phyloP scores from a whole-genome alignment of 83 land plant genomes.

The Picea engelmannii region DNA sequence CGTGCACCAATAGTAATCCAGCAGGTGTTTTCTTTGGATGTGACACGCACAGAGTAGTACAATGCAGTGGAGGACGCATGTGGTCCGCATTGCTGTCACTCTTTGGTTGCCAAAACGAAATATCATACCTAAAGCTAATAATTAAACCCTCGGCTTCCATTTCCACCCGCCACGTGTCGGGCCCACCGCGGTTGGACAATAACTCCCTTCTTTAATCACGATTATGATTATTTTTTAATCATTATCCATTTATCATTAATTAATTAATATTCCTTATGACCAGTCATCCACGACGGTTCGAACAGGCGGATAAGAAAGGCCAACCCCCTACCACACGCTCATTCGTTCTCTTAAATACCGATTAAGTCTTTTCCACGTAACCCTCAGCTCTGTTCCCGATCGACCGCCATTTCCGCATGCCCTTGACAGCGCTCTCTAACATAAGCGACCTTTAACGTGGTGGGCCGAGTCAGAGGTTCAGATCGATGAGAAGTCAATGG shows the following conservation, averaged over 20 bases:
- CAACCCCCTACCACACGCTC: neutral
- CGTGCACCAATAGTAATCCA: neutral
- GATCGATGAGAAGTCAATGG: neutral
- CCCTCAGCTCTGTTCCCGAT: neutral
- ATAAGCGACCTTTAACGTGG: neutral
- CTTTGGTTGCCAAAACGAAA: conserved; percentile 1
- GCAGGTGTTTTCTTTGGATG: neutral
- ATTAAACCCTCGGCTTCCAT: neutral
- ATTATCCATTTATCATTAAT: neutral
- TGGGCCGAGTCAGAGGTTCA: neutral
- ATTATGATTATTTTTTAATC: neutral
- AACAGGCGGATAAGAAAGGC: conserved; percentile 9
- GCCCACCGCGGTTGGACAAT: neutral
- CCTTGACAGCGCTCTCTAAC: neutral
- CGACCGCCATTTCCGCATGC: neutral
- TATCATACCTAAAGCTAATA: neutral
- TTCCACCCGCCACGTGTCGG: neutral
- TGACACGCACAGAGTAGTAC: conserved; percentile 10
- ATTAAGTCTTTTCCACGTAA: neutral
- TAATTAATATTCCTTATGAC: neutral
- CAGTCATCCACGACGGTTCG: neutral
- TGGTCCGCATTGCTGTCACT: conserved; percentile 15
- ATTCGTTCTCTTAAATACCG: neutral
- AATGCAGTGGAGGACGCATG: too few species aligned
- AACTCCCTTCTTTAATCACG: neutral